These are phyloP conservation scores for Xylariaceae sp. DNA, from an alignment of 2,329 filamentous ascomycete genomes.

Conservation along the genomic window DNA sequence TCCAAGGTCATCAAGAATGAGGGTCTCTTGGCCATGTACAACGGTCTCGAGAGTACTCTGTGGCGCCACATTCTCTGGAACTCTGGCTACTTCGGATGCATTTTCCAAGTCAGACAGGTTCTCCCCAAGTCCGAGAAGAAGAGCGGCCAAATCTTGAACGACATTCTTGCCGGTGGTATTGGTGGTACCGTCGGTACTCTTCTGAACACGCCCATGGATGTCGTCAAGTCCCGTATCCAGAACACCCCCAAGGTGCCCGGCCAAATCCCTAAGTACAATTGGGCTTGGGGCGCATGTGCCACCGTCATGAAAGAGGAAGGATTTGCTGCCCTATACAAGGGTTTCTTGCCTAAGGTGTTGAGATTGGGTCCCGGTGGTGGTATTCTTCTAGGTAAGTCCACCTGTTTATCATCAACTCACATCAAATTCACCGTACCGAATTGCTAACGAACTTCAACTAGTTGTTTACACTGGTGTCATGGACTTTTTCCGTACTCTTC, in stretches of 20 bases:
- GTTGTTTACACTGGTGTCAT: conserved; percentile 26
- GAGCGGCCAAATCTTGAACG: conserved; percentile 74
- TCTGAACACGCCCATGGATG: conserved; percentile 63
- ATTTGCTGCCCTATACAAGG: conserved; percentile 89
- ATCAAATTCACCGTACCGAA: background rate
- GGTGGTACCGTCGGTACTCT: conserved; percentile 87
- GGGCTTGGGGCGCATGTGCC: conserved; percentile 83
- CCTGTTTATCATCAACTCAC: background rate
- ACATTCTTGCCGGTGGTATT: conserved; percentile 77
- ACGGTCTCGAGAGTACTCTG: conserved; percentile 91
- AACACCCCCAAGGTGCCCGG: conserved; percentile 85
- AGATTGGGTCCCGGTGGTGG: conserved; percentile 49
- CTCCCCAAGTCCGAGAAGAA: conserved; percentile 79
- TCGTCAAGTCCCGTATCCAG: conserved; percentile 94
- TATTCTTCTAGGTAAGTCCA: conserved; percentile 57
- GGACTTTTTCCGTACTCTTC: conserved; percentile 25
- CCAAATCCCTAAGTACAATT: conserved; percentile 89
- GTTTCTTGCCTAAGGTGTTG: conserved; percentile 92
- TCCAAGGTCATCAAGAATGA: conserved; percentile 78
- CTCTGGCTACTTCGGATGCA: conserved; percentile 71
- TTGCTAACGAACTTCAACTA: conserved; percentile 4
- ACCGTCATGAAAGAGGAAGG: conserved; percentile 93
- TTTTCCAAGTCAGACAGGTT: conserved; percentile 88
- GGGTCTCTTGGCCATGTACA: conserved; percentile 84
- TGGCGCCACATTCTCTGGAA: conserved; percentile 77